These are phyloP conservation scores for Pilaira anomala DNA, from an alignment of 192 early-diverging fungal genomes.

Conservation along the genomic window DNA sequence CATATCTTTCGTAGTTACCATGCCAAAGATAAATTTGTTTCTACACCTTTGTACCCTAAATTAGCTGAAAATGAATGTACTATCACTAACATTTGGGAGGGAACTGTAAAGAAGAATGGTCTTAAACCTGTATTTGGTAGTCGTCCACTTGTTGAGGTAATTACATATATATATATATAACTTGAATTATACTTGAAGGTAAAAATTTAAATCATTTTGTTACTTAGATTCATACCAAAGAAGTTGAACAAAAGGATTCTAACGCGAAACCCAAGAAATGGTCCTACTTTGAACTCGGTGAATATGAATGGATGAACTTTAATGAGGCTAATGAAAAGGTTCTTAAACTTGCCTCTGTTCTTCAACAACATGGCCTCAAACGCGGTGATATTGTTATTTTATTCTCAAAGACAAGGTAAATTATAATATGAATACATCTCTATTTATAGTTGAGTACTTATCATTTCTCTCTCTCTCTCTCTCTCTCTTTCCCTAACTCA, in stretches of 20 bases:
- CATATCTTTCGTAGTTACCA: slow-evolving; percentile 41
- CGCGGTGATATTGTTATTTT: slow-evolving; percentile 45
- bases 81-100: slow-evolving; percentile 39
- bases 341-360: slow-evolving; percentile 44
- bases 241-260: background rate
- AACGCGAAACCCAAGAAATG: slow-evolving; percentile 57
- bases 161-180: background rate
- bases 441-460: background rate
- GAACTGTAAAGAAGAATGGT: slow-evolving; percentile 32
- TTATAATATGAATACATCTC: background rate
- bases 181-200: no score
- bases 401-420: slow-evolving; percentile 49
- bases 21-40: slow-evolving; percentile 35
- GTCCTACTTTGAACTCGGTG: slow-evolving; percentile 64
- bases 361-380: slow-evolving; percentile 52
- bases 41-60: slow-evolving; percentile 32
- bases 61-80: slow-evolving; percentile 30
- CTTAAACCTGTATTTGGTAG: slow-evolving; percentile 42
- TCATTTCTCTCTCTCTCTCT: slow-evolving; percentile 2
- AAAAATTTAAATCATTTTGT: no score
- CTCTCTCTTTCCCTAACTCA: background rate
- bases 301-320: slow-evolving; percentile 70
- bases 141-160: slow-evolving; percentile 43
- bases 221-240: slow-evolving; percentile 21
- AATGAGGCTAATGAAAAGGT: slow-evolving; percentile 45